Evolutionary conservation across 2,329 filamentous ascomycete genomes (phyloP), one percentile per base, ranked within the genome.

Genomic region (Trichoderma citrinoviride): DNA sequence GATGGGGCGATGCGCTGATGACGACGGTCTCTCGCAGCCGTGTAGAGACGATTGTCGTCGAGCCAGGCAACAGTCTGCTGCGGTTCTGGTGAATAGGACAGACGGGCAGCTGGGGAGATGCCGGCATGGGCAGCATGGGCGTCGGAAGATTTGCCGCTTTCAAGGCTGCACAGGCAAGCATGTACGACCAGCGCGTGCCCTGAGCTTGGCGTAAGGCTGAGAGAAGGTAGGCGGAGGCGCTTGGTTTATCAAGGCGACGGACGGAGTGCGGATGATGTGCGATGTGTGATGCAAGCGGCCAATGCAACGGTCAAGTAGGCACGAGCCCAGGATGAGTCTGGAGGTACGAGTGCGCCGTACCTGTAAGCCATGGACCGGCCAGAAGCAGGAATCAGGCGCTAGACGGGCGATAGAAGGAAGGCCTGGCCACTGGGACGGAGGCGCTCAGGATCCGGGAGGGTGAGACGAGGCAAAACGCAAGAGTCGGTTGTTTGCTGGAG

Each of bases 401-500:
- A 54, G 58, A 44, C 58, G 53, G 10, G 49, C 58, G 49, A 62
- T 53, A 52, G 37, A 50, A 57, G 43, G 37, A 50, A 57, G 43
- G 58, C 37, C 50, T 41, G 40, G 50, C 27, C 19, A 47, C 27
- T 19, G 33, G 27, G 60, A 55, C 40, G 60, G 60, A 55, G 60
- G 41, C 60, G 50, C 17, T 58, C 25, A 53, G 53, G 44, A 57
- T 64, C 58, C 15, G 37, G 54, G 37, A 40, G 54, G 61, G 61
- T 57, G 61, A 64, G 61, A 64, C 61, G 37, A 64, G 50, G 61
- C 50, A 46, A 58, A 52, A 52, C 40, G 44, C 44, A 61, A 54
- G 49, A 64, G 43, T 64, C 61, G 43, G 57, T 64, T 64, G 52
- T 64, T 50, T 50, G 55, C 46, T 55, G 60, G 60, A 62, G 49